These are phyloP conservation scores for Geranium brycei DNA, from an alignment of 345 rosid genomes.

Conservation along the genomic window DNA sequence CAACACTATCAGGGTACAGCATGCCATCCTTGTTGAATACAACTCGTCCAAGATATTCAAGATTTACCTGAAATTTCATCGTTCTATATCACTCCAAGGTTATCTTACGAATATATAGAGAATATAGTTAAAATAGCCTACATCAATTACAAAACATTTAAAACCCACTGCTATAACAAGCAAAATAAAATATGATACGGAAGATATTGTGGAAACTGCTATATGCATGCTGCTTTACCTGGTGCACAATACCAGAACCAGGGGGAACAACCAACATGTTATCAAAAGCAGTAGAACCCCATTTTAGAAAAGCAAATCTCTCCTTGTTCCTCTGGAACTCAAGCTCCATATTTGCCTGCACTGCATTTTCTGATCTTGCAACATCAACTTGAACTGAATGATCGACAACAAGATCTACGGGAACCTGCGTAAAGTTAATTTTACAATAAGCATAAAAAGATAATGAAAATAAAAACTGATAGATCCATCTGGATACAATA, in stretches of 20 bases:
- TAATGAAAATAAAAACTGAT: not conserved
- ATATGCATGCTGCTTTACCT: constrained; percentile 24
- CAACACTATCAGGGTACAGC: constrained; percentile 83
- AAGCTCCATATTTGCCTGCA: constrained; percentile 50
- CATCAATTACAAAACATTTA: not conserved
- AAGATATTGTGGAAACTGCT: not conserved
- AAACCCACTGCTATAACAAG: not conserved
- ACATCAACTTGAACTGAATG: constrained; percentile 91
- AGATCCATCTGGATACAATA: not conserved
- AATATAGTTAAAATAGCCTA: no score
- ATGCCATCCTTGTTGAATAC: constrained; percentile 60
- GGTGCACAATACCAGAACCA: constrained; percentile 68
- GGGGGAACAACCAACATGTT: constrained; percentile 74
- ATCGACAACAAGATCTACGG: constrained; percentile 72
- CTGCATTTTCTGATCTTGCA: constrained; percentile 60
- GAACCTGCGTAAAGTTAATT: constrained; percentile 37
- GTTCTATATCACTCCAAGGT: not conserved
- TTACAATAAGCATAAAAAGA: not conserved
- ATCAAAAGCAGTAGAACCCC: constrained; percentile 57
- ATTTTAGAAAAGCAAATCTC: constrained; percentile 57
- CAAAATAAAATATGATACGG: no score
- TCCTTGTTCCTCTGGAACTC: constrained; percentile 65
- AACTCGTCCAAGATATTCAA: constrained; percentile 81
- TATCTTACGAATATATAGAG: not conserved
- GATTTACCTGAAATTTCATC: constrained; percentile 48